A percentile compares a stretch with the other conserved stretches of the same genome.
phyloP scores from a whole-genome alignment of 1,139 yeast species.

The Hyphopichia burtonii region DNA sequence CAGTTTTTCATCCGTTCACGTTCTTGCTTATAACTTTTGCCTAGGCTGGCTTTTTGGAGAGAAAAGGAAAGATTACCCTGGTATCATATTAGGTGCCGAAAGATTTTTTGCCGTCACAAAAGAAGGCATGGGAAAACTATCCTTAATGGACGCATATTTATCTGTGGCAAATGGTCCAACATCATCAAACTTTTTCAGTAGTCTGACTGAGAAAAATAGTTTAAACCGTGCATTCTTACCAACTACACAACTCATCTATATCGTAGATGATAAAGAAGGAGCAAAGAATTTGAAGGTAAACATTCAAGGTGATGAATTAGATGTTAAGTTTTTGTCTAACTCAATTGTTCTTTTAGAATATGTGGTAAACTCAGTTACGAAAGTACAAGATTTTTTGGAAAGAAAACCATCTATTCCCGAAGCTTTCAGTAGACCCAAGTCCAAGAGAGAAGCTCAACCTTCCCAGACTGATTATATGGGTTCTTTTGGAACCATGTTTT shows the following conservation, averaged over 20 bases:
- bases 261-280: slow-evolving; percentile 31
- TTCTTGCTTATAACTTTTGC: slow-evolving; percentile 66
- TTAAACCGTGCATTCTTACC: slow-evolving; percentile 68
- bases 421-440: slow-evolving; percentile 4
- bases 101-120: slow-evolving; percentile 63
- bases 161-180: slow-evolving; percentile 64
- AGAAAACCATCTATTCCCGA: slow-evolving; percentile 14
- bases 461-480: slow-evolving; percentile 18
- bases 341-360: slow-evolving; percentile 50
- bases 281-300: slow-evolving; percentile 38
- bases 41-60: slow-evolving; percentile 69
- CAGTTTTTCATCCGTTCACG: slow-evolving; percentile 45
- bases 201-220: slow-evolving; percentile 42
- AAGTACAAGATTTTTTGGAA: slow-evolving; percentile 37
- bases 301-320: slow-evolving; percentile 66
- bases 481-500: slow-evolving; percentile 30
- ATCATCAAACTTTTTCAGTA: slow-evolving; percentile 51
- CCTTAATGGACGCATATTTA: slow-evolving; percentile 61
- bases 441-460: slow-evolving; percentile 13
- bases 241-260: slow-evolving; percentile 59
- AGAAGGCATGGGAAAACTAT: slow-evolving; percentile 60
- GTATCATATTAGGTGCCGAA: slow-evolving; percentile 76
- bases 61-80: slow-evolving; percentile 51
- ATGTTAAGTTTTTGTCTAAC: slow-evolving; percentile 58
- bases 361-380: slow-evolving; percentile 42